phyloP scores from a whole-genome alignment of 1,139 yeast genomes.

The Trichomonascaceae sp. region DNA sequence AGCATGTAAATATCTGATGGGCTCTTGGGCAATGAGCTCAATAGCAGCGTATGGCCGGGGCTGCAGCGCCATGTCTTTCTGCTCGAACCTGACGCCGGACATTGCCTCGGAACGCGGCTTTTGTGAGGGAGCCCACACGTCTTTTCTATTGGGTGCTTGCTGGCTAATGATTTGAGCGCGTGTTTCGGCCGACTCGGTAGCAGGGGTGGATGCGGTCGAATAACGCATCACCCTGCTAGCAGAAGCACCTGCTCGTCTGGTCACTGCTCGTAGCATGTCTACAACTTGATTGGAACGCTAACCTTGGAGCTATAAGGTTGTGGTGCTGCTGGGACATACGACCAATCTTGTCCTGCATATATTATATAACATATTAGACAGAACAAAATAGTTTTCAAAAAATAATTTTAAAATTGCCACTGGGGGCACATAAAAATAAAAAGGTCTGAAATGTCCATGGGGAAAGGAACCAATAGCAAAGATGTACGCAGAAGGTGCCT shows the following conservation, averaged over 20 bases:
- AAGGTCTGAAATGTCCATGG: no score
- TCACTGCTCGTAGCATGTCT: background rate
- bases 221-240: background rate
- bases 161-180: conserved; percentile 8
- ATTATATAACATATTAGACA: no score
- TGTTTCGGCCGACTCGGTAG: background rate
- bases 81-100: conserved; percentile 58
- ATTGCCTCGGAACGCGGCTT: conserved; percentile 46
- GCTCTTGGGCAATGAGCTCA: conserved; percentile 65
- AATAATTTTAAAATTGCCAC: no score
- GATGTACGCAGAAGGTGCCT: no score
- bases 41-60: conserved; percentile 81
- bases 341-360: no score
- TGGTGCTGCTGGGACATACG: no score
- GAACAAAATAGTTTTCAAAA: no score
- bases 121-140: conserved; percentile 64
- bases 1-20: conserved; percentile 49
- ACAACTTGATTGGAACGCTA: no score
- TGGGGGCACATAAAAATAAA: no score
- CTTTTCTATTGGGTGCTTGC: conserved; percentile 68
- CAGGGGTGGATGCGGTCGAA: background rate
- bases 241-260: background rate
- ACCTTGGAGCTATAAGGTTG: no score
- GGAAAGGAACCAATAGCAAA: no score
- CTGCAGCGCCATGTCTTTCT: conserved; percentile 49